A percentile compares a stretch with the other conserved stretches of the same genome.
These are phyloP conservation scores for Obba rivulosa DNA, from an alignment of 768 basidiomycete species.

Conservation along the genomic window DNA sequence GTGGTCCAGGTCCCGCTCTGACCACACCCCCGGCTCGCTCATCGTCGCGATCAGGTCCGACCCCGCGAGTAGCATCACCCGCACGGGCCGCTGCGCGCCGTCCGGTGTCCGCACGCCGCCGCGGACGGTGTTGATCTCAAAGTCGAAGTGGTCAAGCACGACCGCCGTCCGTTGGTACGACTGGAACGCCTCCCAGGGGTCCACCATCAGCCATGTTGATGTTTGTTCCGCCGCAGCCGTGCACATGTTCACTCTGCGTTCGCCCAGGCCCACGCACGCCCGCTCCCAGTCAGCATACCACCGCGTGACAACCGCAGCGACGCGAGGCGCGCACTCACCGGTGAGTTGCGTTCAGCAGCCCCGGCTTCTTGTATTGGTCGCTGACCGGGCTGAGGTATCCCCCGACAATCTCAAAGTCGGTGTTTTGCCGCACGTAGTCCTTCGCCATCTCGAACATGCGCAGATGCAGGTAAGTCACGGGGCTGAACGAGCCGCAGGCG, in stretches of 20 bases:
- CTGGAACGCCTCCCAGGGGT: constrained; percentile 96
- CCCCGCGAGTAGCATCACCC: constrained; percentile 94
- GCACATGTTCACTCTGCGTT: constrained; percentile 78
- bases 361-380: constrained; percentile 95
- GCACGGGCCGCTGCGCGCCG: constrained; percentile 69
- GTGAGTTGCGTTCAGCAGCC: constrained; percentile 81
- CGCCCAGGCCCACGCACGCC: too few relatives aligned
- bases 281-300: background rate
- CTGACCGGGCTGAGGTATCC: constrained; percentile 96
- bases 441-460: constrained; percentile 99
- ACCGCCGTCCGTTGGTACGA: constrained; percentile 94
- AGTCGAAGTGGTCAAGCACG: constrained; percentile 95
- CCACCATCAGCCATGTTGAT: constrained; percentile 93
- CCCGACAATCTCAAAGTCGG: constrained; percentile 88
- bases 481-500: constrained; percentile 97
- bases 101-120: constrained; percentile 75
- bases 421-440: constrained; percentile 91
- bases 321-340: constrained; percentile 52
- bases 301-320: background rate
- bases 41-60: constrained; percentile 97
- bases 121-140: constrained; percentile 82
- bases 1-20: constrained; percentile 89
- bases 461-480: constrained; percentile 94
- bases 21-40: constrained; percentile 98
- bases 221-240: constrained; percentile 87